Evolutionary conservation across 768 basidiomycete species (phyloP).

Genomic region (Naganishia friedmannii): DNA sequence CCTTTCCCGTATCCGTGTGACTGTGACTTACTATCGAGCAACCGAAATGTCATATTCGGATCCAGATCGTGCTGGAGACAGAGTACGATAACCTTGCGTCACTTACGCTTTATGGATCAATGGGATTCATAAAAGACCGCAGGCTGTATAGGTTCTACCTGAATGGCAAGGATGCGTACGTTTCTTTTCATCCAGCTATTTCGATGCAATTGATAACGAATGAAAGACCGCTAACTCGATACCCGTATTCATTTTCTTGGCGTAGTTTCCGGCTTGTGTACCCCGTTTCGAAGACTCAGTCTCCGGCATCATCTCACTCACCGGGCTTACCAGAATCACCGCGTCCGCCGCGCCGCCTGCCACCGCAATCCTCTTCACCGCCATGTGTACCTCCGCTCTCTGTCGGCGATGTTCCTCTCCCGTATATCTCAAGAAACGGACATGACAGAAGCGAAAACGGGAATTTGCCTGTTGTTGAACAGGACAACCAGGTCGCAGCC

Average conservation of each 20-base stretch:
- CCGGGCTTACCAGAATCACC: background rate
- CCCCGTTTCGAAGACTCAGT: background rate
- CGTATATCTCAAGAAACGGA: background rate
- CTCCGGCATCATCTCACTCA: background rate
- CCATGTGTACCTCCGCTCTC: background rate
- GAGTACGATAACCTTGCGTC: conserved; percentile 90
- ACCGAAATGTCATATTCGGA: no score
- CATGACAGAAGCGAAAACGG: background rate
- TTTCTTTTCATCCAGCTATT: background rate
- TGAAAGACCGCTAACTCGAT: background rate
- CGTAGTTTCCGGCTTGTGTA: conserved; percentile 13
- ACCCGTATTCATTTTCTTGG: background rate
- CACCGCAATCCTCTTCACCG: background rate
- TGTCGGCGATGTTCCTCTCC: background rate
- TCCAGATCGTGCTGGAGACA: conserved; percentile 86
- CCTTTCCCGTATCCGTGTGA: background rate
- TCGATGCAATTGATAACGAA: background rate
- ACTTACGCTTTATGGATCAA: conserved; percentile 78
- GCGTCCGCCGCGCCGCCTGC: background rate
- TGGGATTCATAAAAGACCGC: conserved; percentile 95
- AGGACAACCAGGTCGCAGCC: background rate
- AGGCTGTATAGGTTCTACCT: conserved; percentile 91
- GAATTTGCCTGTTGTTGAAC: background rate
- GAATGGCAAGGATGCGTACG: conserved; percentile 88
- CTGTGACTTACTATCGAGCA: background rate